Evolutionary conservation across 305 asterid species (phyloP).

Genomic region (Plantago coronopus): DNA sequence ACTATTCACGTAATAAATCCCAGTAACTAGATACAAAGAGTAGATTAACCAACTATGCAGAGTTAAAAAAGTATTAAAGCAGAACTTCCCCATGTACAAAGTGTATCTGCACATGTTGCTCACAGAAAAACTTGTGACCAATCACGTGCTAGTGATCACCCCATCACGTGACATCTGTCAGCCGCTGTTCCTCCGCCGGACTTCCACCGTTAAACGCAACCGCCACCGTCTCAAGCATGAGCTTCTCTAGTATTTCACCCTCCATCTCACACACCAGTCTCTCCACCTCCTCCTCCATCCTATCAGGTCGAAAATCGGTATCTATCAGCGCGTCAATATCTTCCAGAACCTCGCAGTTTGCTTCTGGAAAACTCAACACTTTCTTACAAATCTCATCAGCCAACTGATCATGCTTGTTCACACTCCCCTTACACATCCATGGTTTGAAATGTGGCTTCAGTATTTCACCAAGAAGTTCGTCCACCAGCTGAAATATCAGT

Average conservation of each 20-base stretch:
- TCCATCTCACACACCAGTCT: constrained; percentile 53
- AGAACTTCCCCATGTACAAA: no score
- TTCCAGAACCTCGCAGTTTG: constrained; percentile 57
- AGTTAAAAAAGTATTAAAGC: no score
- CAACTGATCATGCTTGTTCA: constrained; percentile 9
- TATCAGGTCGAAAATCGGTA: constrained; percentile 31
- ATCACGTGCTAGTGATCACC: constrained; percentile 54
- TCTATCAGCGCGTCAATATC: constrained; percentile 62
- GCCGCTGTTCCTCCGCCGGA: constrained; percentile 21
- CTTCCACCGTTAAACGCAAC: constrained; percentile 19
- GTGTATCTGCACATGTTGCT: constrained; percentile 26
- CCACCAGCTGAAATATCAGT: constrained; percentile 64
- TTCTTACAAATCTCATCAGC: constrained; percentile 37
- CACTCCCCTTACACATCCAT: no score
- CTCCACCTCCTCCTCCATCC: constrained; percentile 46
- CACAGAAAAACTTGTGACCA: constrained; percentile 38
- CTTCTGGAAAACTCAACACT: constrained; percentile 44
- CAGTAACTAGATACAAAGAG: no score
- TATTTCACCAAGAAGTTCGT: constrained; percentile 52
- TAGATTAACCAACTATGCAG: no score
- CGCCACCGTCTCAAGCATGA: constrained; percentile 56
- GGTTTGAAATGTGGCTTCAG: constrained; percentile 32
- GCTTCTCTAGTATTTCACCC: constrained; percentile 47
- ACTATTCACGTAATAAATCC: no score
- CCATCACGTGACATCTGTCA: constrained; percentile 53